Conservation (phyloP, 345 rosid species). For the Cardamine chenopodiifolia region DNA sequence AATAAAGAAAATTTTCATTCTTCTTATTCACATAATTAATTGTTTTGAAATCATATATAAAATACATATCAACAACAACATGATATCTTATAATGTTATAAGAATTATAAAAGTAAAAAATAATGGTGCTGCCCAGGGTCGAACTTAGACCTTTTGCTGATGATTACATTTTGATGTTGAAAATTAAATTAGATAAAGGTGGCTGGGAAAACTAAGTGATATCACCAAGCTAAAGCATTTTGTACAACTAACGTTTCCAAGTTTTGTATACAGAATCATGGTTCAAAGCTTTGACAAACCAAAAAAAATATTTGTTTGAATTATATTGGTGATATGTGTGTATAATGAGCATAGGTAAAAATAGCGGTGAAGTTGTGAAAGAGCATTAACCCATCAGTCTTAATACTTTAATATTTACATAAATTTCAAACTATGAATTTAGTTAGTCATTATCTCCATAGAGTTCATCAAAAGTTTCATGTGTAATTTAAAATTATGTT, state of each 20-base stretch:
- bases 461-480: background rate
- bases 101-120: background rate
- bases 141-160: constrained; percentile 41
- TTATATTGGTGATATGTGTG: background rate
- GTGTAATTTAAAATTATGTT: background rate
- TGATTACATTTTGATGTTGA: rapidly evolving
- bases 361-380: background rate
- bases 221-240: background rate
- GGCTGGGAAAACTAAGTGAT: background rate
- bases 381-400: background rate
- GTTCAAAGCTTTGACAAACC: background rate
- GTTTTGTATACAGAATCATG: background rate
- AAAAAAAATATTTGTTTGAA: too few relatives aligned
- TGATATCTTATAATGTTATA: background rate
- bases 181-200: rapidly evolving
- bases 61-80: background rate
- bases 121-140: constrained; percentile 40
- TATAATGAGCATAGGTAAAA: background rate
- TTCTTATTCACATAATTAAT: background rate
- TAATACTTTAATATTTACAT: background rate
- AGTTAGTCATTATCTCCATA: background rate
- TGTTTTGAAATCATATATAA: background rate
- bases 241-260: background rate
- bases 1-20: background rate
- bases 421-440: background rate